Conservation (phyloP, 75 land plant species). For the Pinus albicaulis region DNA sequence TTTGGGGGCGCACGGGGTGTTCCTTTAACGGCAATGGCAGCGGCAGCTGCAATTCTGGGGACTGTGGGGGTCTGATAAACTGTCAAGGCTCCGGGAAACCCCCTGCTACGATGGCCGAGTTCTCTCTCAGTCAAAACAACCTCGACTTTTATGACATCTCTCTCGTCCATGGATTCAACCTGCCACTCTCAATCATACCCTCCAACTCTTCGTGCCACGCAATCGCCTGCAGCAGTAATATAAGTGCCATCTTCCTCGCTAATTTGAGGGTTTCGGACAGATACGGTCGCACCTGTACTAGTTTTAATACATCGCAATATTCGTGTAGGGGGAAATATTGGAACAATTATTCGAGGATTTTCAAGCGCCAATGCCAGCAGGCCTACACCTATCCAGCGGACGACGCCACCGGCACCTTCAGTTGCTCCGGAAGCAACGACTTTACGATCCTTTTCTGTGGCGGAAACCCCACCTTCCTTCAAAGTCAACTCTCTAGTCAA, state of each 20-base stretch:
- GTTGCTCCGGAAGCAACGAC: conserved; percentile 24
- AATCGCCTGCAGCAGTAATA: conserved; percentile 41
- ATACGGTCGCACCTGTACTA: conserved; percentile 62
- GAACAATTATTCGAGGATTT: conserved; percentile 12
- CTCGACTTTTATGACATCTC: conserved; percentile 44
- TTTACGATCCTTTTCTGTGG: too few relatives aligned
- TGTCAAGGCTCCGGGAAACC: neutral
- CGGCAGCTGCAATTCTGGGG: neutral
- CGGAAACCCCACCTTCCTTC: too few relatives aligned
- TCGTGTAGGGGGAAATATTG: conserved; percentile 42
- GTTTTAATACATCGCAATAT: conserved; percentile 42
- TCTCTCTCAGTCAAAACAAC: neutral
- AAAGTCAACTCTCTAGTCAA: too few relatives aligned
- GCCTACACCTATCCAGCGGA: conserved; percentile 32
- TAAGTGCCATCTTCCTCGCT: conserved; percentile 51
- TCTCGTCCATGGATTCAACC: conserved; percentile 60
- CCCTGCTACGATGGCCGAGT: neutral
- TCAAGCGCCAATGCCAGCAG: conserved; percentile 58
- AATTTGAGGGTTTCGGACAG: conserved; percentile 49
- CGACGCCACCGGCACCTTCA: conserved; percentile 55
- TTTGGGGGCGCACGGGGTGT: too few relatives aligned
- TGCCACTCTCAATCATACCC: conserved; percentile 53
- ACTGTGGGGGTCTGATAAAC: neutral
- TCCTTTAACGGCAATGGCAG: too few relatives aligned
- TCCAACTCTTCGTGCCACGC: conserved; percentile 16